Evolutionary conservation across 495 filamentous ascomycete species (phyloP), one percentile per base, ranked within the genome.

Genomic region (Opeltia flavorubescens): DNA sequence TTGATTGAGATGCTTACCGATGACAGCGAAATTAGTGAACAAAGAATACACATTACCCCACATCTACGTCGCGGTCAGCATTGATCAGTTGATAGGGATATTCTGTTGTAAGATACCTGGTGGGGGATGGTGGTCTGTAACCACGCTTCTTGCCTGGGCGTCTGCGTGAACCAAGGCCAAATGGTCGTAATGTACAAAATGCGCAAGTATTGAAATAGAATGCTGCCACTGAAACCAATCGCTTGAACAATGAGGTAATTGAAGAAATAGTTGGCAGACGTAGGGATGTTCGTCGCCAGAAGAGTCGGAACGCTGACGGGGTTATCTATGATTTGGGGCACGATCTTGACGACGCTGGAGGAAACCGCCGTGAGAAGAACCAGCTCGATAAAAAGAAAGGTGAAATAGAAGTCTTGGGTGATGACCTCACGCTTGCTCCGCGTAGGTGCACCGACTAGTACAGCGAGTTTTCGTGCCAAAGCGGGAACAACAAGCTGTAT

Each of bases 241-340:
- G 86, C 83, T 57, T 95, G 91, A 25, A 98, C 77, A 59, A 96
- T 80, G 77, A 98, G 87, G 69, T 98, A 98, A 11, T 84, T 86
- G 70, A 95, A 96, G 68, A 95, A 98, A 63, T 95, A 96, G 60
- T 95, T 93, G 52, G 84, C 80, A 2, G 89, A 85, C 60, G 78
- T 81, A 28, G 91, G 91, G 34, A 98, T 72, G 53, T 89, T 88
- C 26, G 68, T 62, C 3, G 89, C 89, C 40, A 98, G 62, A 18
- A 85, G 66, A 26, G 77, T 62, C 0, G 86, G 77, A 62, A 75
- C 68, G 51, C 70, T 66, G 13, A 25, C 36, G n/a, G 54, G 54
- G 35, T 53, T 47, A 17, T 53, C 26, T 15, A 53, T 23, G 33
- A 56, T 53, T 18, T 40, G 26, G n/a, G 67, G 68, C 36, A 85